These are phyloP conservation scores for Rhododendron henanense DNA, from an alignment of 148 eudicot genomes.

Conservation along the genomic window DNA sequence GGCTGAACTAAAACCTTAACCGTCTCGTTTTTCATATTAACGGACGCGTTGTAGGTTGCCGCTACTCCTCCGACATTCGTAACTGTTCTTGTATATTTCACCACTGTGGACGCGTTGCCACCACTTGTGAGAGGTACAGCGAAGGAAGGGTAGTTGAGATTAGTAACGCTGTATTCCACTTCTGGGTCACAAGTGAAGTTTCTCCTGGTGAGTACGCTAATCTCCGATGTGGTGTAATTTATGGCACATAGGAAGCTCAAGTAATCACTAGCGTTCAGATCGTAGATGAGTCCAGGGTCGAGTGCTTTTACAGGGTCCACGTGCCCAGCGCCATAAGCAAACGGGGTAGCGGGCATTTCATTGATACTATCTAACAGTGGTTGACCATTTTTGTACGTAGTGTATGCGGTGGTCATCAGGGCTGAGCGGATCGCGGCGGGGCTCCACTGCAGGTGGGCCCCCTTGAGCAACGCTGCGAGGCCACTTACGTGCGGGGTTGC, in stretches of 20 bases:
- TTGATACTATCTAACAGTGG: conserved; percentile 38
- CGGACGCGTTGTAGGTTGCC: conserved; percentile 48
- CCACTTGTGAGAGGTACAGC: conserved; percentile 26
- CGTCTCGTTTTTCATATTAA: conserved; percentile 25
- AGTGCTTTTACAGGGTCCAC: conserved; percentile 15
- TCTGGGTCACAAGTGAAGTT: conserved; percentile 35
- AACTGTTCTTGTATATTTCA: conserved; percentile 50
- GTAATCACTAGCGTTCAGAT: too few relatives aligned
- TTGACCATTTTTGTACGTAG: conserved; percentile 42
- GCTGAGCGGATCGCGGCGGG: conserved; percentile 42
- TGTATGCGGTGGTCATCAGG: conserved; percentile 61
- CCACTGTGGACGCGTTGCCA: conserved; percentile 8
- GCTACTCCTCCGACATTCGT: conserved; percentile 68
- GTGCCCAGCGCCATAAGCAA: conserved; percentile 65
- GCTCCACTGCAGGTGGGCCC: conserved; percentile 11
- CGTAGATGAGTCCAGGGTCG: too few relatives aligned
- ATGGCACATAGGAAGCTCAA: conserved; percentile 35
- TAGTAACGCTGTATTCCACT: conserved; percentile 30
- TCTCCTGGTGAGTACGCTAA: conserved; percentile 37
- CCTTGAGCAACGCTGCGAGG: background rate
- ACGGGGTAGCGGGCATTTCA: conserved; percentile 52
- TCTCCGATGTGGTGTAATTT: conserved; percentile 40
- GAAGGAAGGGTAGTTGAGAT: conserved; percentile 66
- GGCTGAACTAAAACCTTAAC: conserved; percentile 65
- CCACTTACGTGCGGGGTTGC: background rate